phyloP scores from a whole-genome alignment of 345 rosid genomes.

The Pistacia integerrima region DNA sequence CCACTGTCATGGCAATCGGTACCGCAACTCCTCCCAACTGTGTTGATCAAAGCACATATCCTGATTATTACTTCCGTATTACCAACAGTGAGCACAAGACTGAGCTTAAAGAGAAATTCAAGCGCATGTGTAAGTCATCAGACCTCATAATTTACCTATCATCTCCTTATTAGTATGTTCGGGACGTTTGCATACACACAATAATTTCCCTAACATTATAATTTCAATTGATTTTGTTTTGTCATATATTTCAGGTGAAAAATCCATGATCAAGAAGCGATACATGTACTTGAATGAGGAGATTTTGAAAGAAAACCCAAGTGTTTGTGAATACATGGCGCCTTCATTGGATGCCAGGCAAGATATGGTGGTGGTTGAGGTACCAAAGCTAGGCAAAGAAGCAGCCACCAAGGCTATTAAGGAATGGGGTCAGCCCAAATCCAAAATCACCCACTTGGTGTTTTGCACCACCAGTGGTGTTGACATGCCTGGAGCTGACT shows the following conservation, averaged over 20 bases:
- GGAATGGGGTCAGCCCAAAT: conserved; percentile 58
- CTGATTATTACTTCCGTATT: no score
- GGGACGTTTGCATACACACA: no score
- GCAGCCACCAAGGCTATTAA: conserved; percentile 52
- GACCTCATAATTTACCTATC: no score
- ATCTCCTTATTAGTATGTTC: no score
- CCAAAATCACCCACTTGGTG: conserved; percentile 57
- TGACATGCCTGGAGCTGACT: conserved; percentile 66
- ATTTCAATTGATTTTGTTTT: background rate
- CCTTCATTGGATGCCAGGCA: conserved; percentile 51
- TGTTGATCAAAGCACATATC: no score
- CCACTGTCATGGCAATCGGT: no score
- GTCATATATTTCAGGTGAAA: conserved; percentile 37
- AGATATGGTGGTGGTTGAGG: conserved; percentile 45
- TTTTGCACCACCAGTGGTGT: conserved; percentile 60
- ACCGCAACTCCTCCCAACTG: no score
- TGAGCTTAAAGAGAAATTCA: no score
- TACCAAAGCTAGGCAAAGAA: conserved; percentile 54
- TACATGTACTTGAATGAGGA: conserved; percentile 48
- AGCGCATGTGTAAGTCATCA: no score
- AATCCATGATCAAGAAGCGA: conserved; percentile 49
- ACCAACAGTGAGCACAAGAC: no score
- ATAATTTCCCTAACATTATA: no score
- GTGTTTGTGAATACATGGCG: conserved; percentile 37
- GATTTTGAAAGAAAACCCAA: conserved; percentile 36